Percentiles rank a stretch among this genome's conserved stretches.
Evolutionary conservation across 768 basidiomycete species (phyloP).

Genomic region (Nevesoporus exiguus): DNA sequence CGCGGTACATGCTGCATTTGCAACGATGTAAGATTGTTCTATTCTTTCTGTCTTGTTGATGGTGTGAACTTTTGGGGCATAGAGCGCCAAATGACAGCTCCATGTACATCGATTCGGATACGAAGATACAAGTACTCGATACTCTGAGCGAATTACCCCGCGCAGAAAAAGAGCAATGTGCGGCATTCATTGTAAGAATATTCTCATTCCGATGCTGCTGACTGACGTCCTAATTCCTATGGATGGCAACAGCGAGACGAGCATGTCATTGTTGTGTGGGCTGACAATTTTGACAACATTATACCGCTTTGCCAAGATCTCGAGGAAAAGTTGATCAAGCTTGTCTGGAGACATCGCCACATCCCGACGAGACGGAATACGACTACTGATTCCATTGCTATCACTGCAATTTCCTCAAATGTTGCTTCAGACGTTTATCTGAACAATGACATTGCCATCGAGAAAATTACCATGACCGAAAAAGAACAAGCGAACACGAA

Average conservation of each 20-base stretch:
- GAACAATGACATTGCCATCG: conserved; percentile 36
- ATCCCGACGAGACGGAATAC: conserved; percentile 8
- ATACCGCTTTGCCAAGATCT: conserved; percentile 68
- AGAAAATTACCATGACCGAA: conserved; percentile 21
- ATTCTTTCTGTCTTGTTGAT: background rate
- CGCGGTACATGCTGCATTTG: conserved; percentile 75
- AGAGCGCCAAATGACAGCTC: conserved; percentile 53
- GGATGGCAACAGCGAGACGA: conserved; percentile 64
- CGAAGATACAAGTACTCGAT: conserved; percentile 83
- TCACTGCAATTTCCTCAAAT: conserved; percentile 43
- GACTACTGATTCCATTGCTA: conserved; percentile 26
- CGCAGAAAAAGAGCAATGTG: conserved; percentile 89
- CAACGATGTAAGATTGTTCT: conserved; percentile 51
- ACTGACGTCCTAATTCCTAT: background rate
- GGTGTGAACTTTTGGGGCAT: background rate
- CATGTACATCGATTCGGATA: conserved; percentile 72
- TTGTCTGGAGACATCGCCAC: conserved; percentile 63
- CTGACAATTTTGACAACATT: conserved; percentile 76
- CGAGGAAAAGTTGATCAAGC: conserved; percentile 74
- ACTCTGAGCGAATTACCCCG: conserved; percentile 61
- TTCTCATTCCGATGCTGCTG: background rate
- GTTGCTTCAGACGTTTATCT: conserved; percentile 54
- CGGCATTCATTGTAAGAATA: conserved; percentile 73
- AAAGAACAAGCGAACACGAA: conserved; percentile 4
- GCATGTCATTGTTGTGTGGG: conserved; percentile 77